A percentile compares a stretch with the other conserved stretches of the same genome.
phyloP scores from a whole-genome alignment of 805 yeast species.

The Torulaspora quercuum region DNA sequence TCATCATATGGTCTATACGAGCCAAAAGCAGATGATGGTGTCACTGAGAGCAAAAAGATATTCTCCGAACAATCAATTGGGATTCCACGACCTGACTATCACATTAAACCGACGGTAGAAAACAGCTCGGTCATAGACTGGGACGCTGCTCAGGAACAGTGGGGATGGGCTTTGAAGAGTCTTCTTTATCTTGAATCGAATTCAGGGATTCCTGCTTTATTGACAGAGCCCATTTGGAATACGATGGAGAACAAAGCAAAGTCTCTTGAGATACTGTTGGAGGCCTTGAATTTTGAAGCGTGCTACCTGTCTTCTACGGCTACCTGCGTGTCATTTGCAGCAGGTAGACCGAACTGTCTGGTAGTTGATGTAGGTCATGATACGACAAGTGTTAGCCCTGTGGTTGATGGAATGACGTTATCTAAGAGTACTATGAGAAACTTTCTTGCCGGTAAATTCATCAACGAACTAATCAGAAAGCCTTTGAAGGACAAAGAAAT shows the following conservation, averaged over 20 bases:
- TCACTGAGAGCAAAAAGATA: conserved; percentile 25
- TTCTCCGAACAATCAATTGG: conserved; percentile 44
- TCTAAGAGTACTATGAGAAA: conserved; percentile 68
- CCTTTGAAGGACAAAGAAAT: conserved; percentile 36
- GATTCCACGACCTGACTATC: conserved; percentile 50
- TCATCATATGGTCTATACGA: conserved; percentile 52
- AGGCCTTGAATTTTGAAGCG: conserved; percentile 70
- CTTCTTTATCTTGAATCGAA: conserved; percentile 46
- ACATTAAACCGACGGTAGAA: conserved; percentile 54
- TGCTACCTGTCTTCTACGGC: conserved; percentile 77
- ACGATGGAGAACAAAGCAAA: conserved; percentile 60
- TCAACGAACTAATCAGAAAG: conserved; percentile 37
- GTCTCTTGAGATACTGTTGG: conserved; percentile 69
- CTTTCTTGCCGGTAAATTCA: conserved; percentile 65
- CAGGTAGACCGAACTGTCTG: conserved; percentile 81
- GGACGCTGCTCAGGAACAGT: conserved; percentile 80
- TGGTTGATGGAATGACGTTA: conserved; percentile 75
- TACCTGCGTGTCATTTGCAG: conserved; percentile 84
- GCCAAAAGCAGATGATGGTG: conserved; percentile 17
- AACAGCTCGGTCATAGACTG: conserved; percentile 72
- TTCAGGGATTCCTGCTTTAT: conserved; percentile 53
- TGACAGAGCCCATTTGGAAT: conserved; percentile 90
- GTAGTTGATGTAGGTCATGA: conserved; percentile 87
- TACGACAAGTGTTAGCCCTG: conserved; percentile 71
- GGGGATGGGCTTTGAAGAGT: conserved; percentile 55